Base-by-base conservation (phyloP, 331 rosid species). In the Pyracantha coccinea region DNA sequence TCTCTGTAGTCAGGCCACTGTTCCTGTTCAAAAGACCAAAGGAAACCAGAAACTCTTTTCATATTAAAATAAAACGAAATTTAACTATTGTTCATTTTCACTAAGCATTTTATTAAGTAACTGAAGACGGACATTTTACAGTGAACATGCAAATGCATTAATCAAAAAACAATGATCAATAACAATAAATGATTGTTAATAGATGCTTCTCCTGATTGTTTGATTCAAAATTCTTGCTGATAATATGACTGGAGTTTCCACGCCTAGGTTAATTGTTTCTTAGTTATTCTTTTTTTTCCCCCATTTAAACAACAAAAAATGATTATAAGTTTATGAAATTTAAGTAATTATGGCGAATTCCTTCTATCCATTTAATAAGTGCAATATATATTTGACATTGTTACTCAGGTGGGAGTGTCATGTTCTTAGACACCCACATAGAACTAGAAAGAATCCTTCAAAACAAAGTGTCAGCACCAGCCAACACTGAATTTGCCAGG, bases 1-100 rank as follows among this genome's bases (percentile, higher is more conserved):
- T 87, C 90, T 72, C 85, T 75, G 67, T 83, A 77, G 77, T 93
- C 98, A 32, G 84, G 82, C 90, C 87, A 82, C 85, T 70, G 85
- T 66, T 93, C 98, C 98, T 93, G 87, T 66, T 72, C 52, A 33
- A 73, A 70, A 68, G 45, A 82, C 50, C 66, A 47, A 31, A 68
- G 63, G 69, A 78, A 53, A 65, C 65, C 20, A 84, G 69, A 54
- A 75, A 58, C 73, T 54, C 70, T 60, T 74, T 71, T 66, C 41
- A 78, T 68, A 75, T 53, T 69, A 57, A 21, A 17, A 21, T 38
- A 71, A 38, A 69, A 19, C 2, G 2, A n/a, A 47, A 8, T n/a
- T 2, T 50, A 24, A 45, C 41, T 27, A 9, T 21, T 27, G 14
- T 45, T 32, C 12, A 62, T 27, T 19, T 16, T 29, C 44, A 29